A percentile compares a stretch with the other conserved stretches of the same genome.
Conservation (phyloP, 1,139 yeast species). For the Hanseniaspora sp. region DNA sequence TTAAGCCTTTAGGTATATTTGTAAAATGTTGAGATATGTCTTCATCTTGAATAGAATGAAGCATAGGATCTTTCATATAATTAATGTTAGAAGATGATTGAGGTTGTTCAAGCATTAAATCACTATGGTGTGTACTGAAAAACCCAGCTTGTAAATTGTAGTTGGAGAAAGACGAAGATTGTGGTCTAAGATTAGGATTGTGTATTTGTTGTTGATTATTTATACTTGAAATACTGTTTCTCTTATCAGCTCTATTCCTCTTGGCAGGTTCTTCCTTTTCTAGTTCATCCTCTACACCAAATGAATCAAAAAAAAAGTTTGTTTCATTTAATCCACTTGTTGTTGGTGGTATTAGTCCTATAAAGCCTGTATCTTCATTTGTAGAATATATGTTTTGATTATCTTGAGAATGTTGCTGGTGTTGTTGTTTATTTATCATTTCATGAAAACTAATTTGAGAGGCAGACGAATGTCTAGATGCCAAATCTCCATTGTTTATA, state of each 20-base stretch:
- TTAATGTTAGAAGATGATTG: not conserved
- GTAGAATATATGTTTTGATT: not conserved
- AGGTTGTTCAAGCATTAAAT: not conserved
- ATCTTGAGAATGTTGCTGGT: not conserved
- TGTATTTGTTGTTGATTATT: not conserved
- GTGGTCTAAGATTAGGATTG: constrained; percentile 2
- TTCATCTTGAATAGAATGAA: not conserved
- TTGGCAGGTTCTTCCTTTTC: not conserved
- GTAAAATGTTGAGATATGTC: not conserved
- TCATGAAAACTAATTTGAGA: not conserved
- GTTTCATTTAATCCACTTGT: not conserved
- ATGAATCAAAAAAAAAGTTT: not conserved
- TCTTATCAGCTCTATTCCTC: not conserved
- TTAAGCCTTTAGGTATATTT: not conserved
- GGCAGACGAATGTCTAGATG: not conserved
- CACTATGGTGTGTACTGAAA: not conserved
- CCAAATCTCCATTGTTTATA: not conserved
- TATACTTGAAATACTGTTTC: constrained; percentile 6
- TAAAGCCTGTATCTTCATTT: not conserved
- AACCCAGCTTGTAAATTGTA: constrained; percentile 11
- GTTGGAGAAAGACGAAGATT: constrained; percentile 13
- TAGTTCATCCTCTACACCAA: not conserved
- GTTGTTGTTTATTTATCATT: not conserved
- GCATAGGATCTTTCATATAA: not conserved
- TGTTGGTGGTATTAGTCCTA: constrained; percentile 3